Conservation (phyloP, 164 flowering plant genomes). For the Vitis vinifera region DNA sequence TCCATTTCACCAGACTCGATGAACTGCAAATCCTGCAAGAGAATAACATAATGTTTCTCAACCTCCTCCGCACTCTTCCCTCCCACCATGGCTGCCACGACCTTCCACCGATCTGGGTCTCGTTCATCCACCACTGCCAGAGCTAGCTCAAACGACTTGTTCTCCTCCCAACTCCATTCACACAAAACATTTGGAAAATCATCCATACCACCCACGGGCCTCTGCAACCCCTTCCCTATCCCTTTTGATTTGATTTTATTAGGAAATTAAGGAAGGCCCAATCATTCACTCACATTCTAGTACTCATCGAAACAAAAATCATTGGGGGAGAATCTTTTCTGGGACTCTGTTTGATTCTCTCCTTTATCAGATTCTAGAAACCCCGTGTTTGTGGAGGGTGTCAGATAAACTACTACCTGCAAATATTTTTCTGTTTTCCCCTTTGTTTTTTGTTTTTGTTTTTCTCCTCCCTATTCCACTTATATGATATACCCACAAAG, state of each 20-base stretch:
- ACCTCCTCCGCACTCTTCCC: constrained; percentile 61
- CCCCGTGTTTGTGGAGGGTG: neutral
- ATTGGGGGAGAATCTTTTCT: constrained; percentile 13
- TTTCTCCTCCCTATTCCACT: too few relatives aligned
- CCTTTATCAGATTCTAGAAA: constrained; percentile 15
- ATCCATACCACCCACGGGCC: constrained; percentile 21
- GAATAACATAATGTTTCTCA: constrained; percentile 52
- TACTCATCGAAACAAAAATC: constrained; percentile 14
- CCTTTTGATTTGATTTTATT: neutral
- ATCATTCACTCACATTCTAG: constrained; percentile 30
- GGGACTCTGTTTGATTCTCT: constrained; percentile 12
- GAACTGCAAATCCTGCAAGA: constrained; percentile 55
- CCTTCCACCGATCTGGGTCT: constrained; percentile 61
- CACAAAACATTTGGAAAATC: constrained; percentile 24
- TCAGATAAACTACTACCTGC: constrained; percentile 4
- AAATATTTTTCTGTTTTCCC: constrained; percentile 7
- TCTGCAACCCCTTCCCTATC: neutral
- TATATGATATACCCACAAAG: too few relatives aligned
- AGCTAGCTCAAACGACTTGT: constrained; percentile 74
- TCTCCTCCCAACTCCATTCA: constrained; percentile 80
- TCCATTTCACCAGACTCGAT: constrained; percentile 59
- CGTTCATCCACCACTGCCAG: constrained; percentile 57
- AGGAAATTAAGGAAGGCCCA: constrained; percentile 15
- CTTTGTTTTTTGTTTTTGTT: constrained; percentile 1
- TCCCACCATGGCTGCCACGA: constrained; percentile 63